Percentiles rank a stretch among this genome's conserved stretches.
Evolutionary conservation across 129 eudicot species (phyloP).

Genomic region (Pittosporum tobira): DNA sequence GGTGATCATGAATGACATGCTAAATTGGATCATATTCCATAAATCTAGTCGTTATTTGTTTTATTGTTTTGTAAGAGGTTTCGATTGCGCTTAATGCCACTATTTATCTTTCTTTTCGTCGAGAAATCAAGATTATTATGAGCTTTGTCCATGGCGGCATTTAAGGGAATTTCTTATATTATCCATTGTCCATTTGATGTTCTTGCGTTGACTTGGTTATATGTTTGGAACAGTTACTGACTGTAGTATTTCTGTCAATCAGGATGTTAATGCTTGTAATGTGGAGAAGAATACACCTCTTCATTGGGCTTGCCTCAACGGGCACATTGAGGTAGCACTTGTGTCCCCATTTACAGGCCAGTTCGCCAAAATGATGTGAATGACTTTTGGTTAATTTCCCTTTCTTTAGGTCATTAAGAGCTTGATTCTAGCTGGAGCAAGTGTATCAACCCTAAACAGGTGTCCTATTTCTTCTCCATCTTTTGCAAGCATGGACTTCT

Average conservation of each 20-base stretch:
- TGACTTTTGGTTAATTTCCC: not conserved
- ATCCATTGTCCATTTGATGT: too few relatives aligned
- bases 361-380: not conserved
- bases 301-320: constrained; percentile 96
- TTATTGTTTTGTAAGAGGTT: too few relatives aligned
- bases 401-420: constrained; percentile 48
- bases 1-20: too few relatives aligned
- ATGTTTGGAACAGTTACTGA: not conserved
- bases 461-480: constrained; percentile 8
- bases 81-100: too few relatives aligned
- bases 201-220: not conserved
- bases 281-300: constrained; percentile 82
- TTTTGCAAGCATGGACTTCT: not conserved
- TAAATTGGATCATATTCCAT: too few relatives aligned
- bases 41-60: too few relatives aligned
- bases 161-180: too few relatives aligned
- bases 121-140: too few relatives aligned
- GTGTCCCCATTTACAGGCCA: not conserved
- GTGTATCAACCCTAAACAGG: constrained; percentile 60
- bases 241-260: constrained; percentile 10
- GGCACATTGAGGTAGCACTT: constrained; percentile 60
- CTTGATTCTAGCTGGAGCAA: constrained; percentile 78
- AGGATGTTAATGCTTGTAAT: constrained; percentile 77
- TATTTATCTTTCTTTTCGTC: too few relatives aligned
- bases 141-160: too few relatives aligned